Evolutionary conservation across 331 rosid genomes (phyloP), one percentile per base, ranked within the genome.

Genomic region (Erythrophleum ivorense): DNA sequence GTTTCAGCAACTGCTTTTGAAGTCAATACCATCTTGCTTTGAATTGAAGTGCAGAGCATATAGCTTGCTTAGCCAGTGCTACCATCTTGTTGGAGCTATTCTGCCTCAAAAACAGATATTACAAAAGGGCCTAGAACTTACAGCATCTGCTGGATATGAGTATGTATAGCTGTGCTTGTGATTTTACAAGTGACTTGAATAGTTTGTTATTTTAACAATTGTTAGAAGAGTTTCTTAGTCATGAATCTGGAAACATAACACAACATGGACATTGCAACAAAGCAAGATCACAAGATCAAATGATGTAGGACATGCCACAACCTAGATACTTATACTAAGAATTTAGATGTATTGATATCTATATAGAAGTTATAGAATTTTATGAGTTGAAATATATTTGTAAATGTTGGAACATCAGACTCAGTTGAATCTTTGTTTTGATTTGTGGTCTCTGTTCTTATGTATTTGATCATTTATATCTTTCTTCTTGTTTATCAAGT

Each of bases 1-100:
- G 53, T 52, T 73, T 46, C 88, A 90, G 93, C 98, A 91, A 83
- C 85, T 95, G 72, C 92, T 95, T 38, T 73, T 95, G 83, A 87
- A 93, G 78, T 86, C 93, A 3, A 89, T 95, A 55, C 99, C 99
- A 10, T 90, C 97, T 7, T 95, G 96, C 88, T 91, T 91, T 69
- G 97, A 95, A 65, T 86, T 95, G 86, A 93, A 93, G 89, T 95
- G 90, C 89, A 74, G 98, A 68, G 97, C 98, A n/a, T 93, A 88
- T 62, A 93, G 97, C 83, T 88, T 95, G 62, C 91, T 93, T 78
- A 91, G 98, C 70, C 99, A 91, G 84, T 95, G 98, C 49, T 95
- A 95, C 88, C 97, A 93, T 41, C 97, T 95, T 48, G 92, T 91
- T 59, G 99, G 99, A 40, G 93, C 97, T 80, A 91, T 95, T 79